A percentile compares a stretch with the other conserved stretches of the same genome.
Conservation (phyloP, 345 rosid genomes). For the Clarkia xantiana region DNA sequence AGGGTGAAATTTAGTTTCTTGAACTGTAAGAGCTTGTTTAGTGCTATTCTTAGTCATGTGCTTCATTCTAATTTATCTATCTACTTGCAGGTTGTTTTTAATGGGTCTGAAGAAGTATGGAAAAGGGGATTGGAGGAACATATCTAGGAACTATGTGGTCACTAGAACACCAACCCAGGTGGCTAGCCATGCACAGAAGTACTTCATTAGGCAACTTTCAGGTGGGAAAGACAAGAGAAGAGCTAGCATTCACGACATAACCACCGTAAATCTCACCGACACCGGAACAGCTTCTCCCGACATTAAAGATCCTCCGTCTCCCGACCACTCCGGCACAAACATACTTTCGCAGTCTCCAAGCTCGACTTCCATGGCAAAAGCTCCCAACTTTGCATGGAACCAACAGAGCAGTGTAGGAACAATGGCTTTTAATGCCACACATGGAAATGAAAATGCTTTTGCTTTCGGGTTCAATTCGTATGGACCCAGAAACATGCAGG, state of each 20-base stretch:
- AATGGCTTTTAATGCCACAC: slow-evolving; percentile 23
- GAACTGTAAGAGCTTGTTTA: neutral
- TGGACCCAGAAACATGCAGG: slow-evolving; percentile 31
- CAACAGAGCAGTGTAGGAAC: slow-evolving; percentile 25
- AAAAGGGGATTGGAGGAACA: slow-evolving; percentile 95
- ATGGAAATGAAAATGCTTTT: slow-evolving; percentile 16
- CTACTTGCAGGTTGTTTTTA: slow-evolving; percentile 74
- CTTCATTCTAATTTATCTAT: too few species aligned
- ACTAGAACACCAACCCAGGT: slow-evolving; percentile 90
- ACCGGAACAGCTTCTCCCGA: slow-evolving; percentile 40
- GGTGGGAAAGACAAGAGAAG: slow-evolving; percentile 91
- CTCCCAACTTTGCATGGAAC: slow-evolving; percentile 34
- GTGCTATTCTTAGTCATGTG: neutral
- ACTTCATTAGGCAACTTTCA: slow-evolving; percentile 81
- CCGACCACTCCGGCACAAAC: slow-evolving; percentile 16
- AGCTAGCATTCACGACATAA: slow-evolving; percentile 95
- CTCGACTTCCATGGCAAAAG: slow-evolving; percentile 18
- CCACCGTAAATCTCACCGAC: slow-evolving; percentile 59
- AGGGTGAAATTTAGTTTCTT: too few species aligned
- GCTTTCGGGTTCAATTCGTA: slow-evolving; percentile 22
- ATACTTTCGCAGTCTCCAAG: slow-evolving; percentile 19
- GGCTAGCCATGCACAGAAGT: slow-evolving; percentile 95
- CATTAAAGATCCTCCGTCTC: slow-evolving; percentile 19
- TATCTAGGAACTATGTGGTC: slow-evolving; percentile 62
- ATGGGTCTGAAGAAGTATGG: slow-evolving; percentile 93